Percentiles rank a stretch among this genome's conserved stretches.
These are phyloP conservation scores for Fusarium graminum DNA, from an alignment of 2,329 filamentous ascomycete species.

Conservation along the genomic window DNA sequence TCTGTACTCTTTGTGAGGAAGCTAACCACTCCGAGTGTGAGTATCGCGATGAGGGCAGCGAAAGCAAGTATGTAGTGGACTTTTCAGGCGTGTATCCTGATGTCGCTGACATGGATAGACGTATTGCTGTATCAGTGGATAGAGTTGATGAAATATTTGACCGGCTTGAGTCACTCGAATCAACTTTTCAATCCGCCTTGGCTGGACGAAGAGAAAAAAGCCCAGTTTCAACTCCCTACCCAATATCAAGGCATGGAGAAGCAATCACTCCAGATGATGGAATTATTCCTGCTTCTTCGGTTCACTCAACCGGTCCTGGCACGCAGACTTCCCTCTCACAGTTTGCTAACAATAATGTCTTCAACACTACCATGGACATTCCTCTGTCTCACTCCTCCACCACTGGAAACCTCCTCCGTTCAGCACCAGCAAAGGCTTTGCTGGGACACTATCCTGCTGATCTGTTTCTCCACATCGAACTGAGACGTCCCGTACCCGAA, in stretches of 20 bases:
- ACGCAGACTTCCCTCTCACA: slow-evolving; percentile 26
- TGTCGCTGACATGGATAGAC: neutral
- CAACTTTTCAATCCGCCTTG: slow-evolving; percentile 26
- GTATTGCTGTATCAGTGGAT: slow-evolving; percentile 13
- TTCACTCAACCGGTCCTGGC: slow-evolving; percentile 29
- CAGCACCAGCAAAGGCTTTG: slow-evolving; percentile 29
- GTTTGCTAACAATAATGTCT: slow-evolving; percentile 41
- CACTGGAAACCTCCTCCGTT: slow-evolving; percentile 28
- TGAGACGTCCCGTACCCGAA: slow-evolving; percentile 27
- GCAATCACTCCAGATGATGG: slow-evolving; percentile 25
- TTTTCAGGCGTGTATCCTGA: rapidly evolving
- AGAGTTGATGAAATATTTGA: slow-evolving; percentile 42
- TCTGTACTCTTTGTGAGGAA: slow-evolving; percentile 40
- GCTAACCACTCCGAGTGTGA: slow-evolving; percentile 40
- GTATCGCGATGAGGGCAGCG: slow-evolving; percentile 33
- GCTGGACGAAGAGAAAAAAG: slow-evolving; percentile 27
- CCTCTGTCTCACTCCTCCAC: slow-evolving; percentile 40
- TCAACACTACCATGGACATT: slow-evolving; percentile 44
- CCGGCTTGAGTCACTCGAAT: slow-evolving; percentile 34
- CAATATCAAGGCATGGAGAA: slow-evolving; percentile 18
- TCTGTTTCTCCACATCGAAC: slow-evolving; percentile 37
- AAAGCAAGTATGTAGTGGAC: neutral
- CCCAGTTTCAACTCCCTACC: slow-evolving; percentile 16
- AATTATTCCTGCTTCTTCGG: slow-evolving; percentile 15
- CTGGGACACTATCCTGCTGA: slow-evolving; percentile 37